A percentile compares a stretch with the other conserved stretches of the same genome.
Conservation (phyloP, 2,329 filamentous ascomycete genomes). For the Colletotrichum incanum region DNA sequence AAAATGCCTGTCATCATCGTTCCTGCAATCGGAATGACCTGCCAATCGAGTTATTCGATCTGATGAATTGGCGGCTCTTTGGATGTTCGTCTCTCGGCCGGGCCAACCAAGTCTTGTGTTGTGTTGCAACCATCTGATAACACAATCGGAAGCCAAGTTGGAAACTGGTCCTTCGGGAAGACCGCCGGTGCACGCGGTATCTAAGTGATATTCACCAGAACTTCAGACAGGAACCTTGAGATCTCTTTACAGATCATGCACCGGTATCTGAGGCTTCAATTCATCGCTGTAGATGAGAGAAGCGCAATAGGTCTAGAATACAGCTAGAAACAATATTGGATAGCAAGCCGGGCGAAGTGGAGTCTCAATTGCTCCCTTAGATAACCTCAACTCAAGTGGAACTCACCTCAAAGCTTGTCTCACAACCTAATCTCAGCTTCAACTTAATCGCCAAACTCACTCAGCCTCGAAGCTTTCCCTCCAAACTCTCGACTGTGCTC, state of each 20-base stretch:
- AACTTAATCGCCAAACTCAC: constrained; percentile 9
- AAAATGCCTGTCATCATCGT: constrained; percentile 80
- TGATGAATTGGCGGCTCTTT: not conserved
- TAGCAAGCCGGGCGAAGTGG: not conserved
- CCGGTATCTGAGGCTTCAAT: not conserved
- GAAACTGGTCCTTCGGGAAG: not conserved
- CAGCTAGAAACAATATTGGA: not conserved
- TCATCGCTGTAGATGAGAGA: not conserved
- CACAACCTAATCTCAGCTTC: constrained; percentile 31
- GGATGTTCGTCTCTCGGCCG: not conserved
- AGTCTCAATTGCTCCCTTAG: not conserved
- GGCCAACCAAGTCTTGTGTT: too few relatives aligned
- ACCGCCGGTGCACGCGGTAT: not conserved
- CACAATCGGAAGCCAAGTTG: not conserved
- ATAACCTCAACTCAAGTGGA: constrained; percentile 20
- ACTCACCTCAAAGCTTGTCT: constrained; percentile 22
- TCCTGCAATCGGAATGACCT: constrained; percentile 80
- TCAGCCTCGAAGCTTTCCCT: not conserved
- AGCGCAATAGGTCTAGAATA: too few relatives aligned
- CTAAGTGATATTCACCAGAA: not conserved
- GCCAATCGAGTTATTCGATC: too few relatives aligned
- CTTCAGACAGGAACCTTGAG: not conserved
- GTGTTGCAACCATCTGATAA: too few relatives aligned
- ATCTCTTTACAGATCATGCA: not conserved
- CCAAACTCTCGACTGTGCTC: not conserved